Conservation (phyloP, 345 rosid genomes). For the Odontarrhena argentea region DNA sequence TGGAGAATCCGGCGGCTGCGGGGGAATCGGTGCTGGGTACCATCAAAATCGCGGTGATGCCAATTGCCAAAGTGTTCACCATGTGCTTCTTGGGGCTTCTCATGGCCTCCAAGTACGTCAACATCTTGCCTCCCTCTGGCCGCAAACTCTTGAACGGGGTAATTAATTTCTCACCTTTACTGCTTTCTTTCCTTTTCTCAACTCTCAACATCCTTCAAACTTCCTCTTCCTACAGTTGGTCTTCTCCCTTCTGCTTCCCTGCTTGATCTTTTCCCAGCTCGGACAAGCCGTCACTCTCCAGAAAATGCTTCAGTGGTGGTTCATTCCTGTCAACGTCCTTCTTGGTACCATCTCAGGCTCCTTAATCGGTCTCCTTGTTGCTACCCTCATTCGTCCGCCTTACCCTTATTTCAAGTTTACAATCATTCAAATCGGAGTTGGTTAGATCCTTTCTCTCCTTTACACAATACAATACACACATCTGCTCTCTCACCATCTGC, state of each 20-base stretch:
- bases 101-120: slow-evolving; percentile 95
- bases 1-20: slow-evolving; percentile 39
- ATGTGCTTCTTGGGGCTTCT: slow-evolving; percentile 93
- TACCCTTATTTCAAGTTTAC: slow-evolving; percentile 96
- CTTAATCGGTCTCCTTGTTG: slow-evolving; percentile 68
- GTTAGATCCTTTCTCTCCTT: slow-evolving; percentile 47
- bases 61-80: slow-evolving; percentile 95
- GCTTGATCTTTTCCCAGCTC: slow-evolving; percentile 94
- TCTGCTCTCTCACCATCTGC: neutral
- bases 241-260: slow-evolving; percentile 94
- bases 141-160: slow-evolving; percentile 96
- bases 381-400: slow-evolving; percentile 75
- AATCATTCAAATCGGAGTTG: slow-evolving; percentile 81
- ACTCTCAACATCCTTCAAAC: neutral
- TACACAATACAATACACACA: neutral
- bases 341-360: slow-evolving; percentile 78
- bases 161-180: neutral
- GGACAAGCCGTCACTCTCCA: slow-evolving; percentile 87
- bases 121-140: slow-evolving; percentile 89
- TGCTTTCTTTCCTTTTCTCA: neutral
- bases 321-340: slow-evolving; percentile 87
- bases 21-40: slow-evolving; percentile 63
- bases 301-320: slow-evolving; percentile 98
- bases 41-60: slow-evolving; percentile 86
- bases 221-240: slow-evolving; percentile 63